These are phyloP conservation scores for Chrysoporthe cubensis DNA, from an alignment of 2,329 filamentous ascomycete species.

Conservation along the genomic window DNA sequence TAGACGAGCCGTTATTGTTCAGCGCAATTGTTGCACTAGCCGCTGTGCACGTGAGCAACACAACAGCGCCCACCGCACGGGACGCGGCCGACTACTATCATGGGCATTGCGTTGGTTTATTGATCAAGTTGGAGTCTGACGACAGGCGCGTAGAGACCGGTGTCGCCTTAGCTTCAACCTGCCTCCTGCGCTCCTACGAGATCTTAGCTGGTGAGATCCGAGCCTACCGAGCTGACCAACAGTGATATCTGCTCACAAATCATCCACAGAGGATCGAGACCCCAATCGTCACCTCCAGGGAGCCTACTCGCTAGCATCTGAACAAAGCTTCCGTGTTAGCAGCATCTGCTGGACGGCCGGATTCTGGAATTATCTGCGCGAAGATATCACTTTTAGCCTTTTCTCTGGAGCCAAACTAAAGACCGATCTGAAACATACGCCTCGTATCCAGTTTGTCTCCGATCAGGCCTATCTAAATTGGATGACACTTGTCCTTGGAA, in stretches of 20 bases:
- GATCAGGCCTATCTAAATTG: slow-evolving; percentile 45
- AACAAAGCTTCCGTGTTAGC: slow-evolving; percentile 27
- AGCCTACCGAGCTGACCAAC: no score
- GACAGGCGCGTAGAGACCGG: slow-evolving; percentile 42
- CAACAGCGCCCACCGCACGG: slow-evolving; percentile 34
- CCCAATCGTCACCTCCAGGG: slow-evolving; percentile 51
- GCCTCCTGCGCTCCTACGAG: slow-evolving; percentile 53
- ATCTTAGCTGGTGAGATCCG: slow-evolving; percentile 46
- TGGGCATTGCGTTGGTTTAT: slow-evolving; percentile 36
- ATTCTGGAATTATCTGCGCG: slow-evolving; percentile 56
- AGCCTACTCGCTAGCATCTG: slow-evolving; percentile 48
- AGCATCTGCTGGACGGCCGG: slow-evolving; percentile 43
- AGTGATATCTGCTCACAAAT: neutral
- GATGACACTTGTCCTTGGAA: slow-evolving; percentile 47
- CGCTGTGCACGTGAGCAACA: slow-evolving; percentile 39
- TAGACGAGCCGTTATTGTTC: neutral
- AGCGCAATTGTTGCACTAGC: neutral
- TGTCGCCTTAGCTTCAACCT: slow-evolving; percentile 50
- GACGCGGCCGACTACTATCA: slow-evolving; percentile 46
- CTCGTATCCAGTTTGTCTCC: slow-evolving; percentile 19
- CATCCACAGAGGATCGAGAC: slow-evolving; percentile 40
- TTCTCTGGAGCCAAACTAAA: slow-evolving; percentile 47
- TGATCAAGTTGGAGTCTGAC: neutral
- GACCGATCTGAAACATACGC: slow-evolving; percentile 40
- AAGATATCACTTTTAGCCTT: slow-evolving; percentile 59